Conservation (phyloP, 2,329 filamentous ascomycete genomes). For the Sporothrix protearum region DNA sequence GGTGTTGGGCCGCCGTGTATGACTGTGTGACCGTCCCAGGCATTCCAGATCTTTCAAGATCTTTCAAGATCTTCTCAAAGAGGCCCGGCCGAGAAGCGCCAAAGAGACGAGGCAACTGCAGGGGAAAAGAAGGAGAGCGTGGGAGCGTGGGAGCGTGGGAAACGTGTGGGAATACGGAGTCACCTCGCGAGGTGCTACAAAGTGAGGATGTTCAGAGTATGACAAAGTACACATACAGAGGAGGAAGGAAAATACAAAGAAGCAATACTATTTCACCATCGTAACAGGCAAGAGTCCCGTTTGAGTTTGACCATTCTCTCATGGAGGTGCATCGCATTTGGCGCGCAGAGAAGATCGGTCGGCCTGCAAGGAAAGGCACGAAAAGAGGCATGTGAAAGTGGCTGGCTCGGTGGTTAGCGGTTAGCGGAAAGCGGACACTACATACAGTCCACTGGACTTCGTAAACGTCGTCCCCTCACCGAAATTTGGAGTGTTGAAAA, state of each 20-base stretch:
- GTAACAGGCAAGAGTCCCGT: neutral
- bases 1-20: neutral
- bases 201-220: neutral
- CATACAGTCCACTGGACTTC: neutral
- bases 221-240: neutral
- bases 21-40: slow-evolving; percentile 6
- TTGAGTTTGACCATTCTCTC: neutral
- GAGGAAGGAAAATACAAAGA: neutral
- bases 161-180: neutral
- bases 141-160: neutral
- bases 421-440: neutral
- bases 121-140: neutral
- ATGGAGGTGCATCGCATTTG: neutral
- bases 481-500: neutral
- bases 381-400: slow-evolving; percentile 18
- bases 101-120: neutral
- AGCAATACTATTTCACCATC: neutral
- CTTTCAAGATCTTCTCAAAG: neutral
- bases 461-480: neutral
- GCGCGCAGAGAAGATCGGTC: neutral
- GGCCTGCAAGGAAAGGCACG: neutral
- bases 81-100: neutral
- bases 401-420: too few relatives aligned
- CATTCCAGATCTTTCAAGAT: neutral
- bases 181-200: neutral